These are phyloP conservation scores for Citrus australasica DNA, from an alignment of 345 rosid genomes.

Conservation along the genomic window DNA sequence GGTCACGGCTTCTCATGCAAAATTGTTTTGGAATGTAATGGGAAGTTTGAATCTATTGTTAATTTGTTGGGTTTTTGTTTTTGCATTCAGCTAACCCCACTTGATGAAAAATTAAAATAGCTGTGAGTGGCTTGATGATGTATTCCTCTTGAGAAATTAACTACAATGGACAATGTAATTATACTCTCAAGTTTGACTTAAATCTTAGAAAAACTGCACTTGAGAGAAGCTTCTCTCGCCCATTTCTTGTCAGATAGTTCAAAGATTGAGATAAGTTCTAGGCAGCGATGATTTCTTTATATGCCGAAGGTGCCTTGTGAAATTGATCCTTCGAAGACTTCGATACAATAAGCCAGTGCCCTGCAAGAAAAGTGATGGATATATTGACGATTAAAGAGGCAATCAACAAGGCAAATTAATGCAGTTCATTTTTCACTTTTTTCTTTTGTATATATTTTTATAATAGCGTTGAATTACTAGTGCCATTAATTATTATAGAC, in stretches of 20 bases:
- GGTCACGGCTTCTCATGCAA: too few relatives aligned
- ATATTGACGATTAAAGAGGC: neutral
- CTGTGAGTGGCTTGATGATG: conserved; percentile 29
- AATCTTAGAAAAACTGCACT: conserved; percentile 19
- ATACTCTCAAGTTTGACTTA: conserved; percentile 34
- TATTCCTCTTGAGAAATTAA: conserved; percentile 19
- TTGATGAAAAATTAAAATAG: conserved; percentile 6
- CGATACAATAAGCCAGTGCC: neutral
- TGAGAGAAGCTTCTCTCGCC: neutral
- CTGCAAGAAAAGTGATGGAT: neutral
- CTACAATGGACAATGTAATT: neutral
- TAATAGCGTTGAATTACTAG: neutral
- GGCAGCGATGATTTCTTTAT: conserved; percentile 1
- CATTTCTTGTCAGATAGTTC: conserved; percentile 3
- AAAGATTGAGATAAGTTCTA: conserved; percentile 5
- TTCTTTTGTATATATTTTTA: too few relatives aligned
- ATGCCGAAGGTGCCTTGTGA: conserved; percentile 15
- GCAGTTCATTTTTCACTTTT: neutral
- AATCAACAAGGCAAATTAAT: neutral
- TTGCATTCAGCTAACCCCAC: conserved; percentile 18
- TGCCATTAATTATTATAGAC: neutral
- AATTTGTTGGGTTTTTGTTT: too few relatives aligned
- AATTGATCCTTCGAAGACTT: neutral
- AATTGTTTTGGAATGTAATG: too few relatives aligned
- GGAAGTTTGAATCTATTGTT: too few relatives aligned